Base-by-base conservation (phyloP, 2,329 filamentous ascomycete genomes). In the Aspergillus glaucus region DNA sequence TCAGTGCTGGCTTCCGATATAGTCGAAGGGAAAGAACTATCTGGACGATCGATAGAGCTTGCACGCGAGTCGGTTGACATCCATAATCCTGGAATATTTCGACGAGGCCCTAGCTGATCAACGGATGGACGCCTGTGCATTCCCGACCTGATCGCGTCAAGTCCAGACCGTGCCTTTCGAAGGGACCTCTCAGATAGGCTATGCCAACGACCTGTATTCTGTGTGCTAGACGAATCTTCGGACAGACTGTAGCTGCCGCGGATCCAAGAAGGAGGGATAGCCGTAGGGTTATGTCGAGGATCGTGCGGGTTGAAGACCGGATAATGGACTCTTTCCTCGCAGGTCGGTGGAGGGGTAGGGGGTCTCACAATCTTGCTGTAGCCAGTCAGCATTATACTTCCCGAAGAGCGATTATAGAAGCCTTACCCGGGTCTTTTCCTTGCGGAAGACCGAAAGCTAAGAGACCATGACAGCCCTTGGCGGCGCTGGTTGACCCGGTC, bases 251-350 rank as follows among this genome's bases (percentile, higher is more conserved):
- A 53, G 2, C 50, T 45, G 12, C 50, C 47, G 17, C 52, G 47
- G 26, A 41, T 42, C 51, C 54, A 57, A 28, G 47, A 28, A 14
- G 45, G 44, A 10, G 44, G 43, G 4, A 45, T 26, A n/a, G 32
- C 41, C 7, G 58, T 41, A 39, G 67, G 61, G 22, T 68, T 69
- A 44, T 70, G 68, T 24, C 62, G 56, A 49, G 66, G 65, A 44
- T 70, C 59, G n/a, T 49, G 52, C 26, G 66, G 64, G 43, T 69
- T 58, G 46, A 63, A 70, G 12, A 70, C 32, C 2, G 67, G 65
- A 50, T 70, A 70, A 50, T 68, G 62, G 7, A 49, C 47, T 28
- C 53, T 62, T 52, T 70, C 67, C 42, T 64, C 53, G 43, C 63
- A 69, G 3, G 57, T 56, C 36, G 58, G 59, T 22, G 52, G 39